Conservation (phyloP, 2,329 filamentous ascomycete genomes). For the Blastomyces parvus region DNA sequence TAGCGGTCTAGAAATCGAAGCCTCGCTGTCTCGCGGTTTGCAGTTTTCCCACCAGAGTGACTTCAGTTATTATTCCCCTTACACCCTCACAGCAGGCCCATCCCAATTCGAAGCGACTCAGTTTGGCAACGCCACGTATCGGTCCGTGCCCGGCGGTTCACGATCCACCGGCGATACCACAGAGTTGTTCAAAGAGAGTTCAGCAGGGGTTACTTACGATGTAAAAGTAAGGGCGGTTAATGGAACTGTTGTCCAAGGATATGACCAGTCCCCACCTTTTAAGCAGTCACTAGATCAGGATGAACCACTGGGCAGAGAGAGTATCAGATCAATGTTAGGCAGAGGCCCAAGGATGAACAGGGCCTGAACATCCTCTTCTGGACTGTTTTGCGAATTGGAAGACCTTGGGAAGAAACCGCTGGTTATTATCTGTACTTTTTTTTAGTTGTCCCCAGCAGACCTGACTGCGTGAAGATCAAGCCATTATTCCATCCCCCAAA, state of each 20-base stretch:
- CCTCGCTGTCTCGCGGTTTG: conserved; percentile 42
- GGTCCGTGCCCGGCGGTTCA: conserved; percentile 17
- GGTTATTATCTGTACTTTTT: too few species aligned
- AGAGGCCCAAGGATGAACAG: conserved; percentile 25
- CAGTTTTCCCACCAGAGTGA: conserved; percentile 32
- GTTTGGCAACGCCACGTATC: conserved; percentile 24
- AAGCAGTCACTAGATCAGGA: conserved; percentile 8
- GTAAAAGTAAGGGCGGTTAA: conserved; percentile 22
- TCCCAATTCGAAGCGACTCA: conserved; percentile 22
- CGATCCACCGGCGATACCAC: conserved; percentile 24
- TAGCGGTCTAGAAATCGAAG: conserved; percentile 35
- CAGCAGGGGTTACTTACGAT: conserved; percentile 18
- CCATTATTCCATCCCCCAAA: too few species aligned
- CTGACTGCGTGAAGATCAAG: too few species aligned
- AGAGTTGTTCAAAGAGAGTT: conserved; percentile 21
- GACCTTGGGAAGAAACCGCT: too few species aligned
- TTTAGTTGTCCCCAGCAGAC: too few species aligned
- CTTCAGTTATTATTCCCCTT: conserved; percentile 46
- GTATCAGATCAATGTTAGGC: conserved; percentile 28
- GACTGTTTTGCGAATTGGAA: too few species aligned
- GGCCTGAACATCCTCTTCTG: background rate
- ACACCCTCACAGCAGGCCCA: conserved; percentile 42
- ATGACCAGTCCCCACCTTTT: background rate
- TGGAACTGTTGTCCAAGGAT: conserved; percentile 20
- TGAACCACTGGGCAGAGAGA: conserved; percentile 15